Evolutionary conservation across 805 yeast species (phyloP), one percentile per base, ranked within the genome.

Genomic region (Yamadazyma olivae): DNA sequence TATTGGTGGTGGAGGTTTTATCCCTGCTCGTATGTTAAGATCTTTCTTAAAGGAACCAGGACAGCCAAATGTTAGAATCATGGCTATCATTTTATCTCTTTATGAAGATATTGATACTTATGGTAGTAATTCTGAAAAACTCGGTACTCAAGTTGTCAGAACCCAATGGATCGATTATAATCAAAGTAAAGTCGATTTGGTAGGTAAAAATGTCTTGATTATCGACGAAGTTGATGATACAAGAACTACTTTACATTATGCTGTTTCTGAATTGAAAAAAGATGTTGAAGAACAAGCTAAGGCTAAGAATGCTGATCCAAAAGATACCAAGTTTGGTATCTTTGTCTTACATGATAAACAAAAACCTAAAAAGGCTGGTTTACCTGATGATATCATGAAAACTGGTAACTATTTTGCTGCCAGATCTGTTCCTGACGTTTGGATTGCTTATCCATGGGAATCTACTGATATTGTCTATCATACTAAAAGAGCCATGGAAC

Each of bases 1-100:
- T 49, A 88, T 91, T 53, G 99, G 95, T 54, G 96, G 96, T 51
- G 96, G 99, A 57, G 99, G 98, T 2, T 87, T 91, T 61, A 93
- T 91, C 40, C 99, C 98, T 18, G 97, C 99, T 6, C 79, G 99
- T 60, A 93, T 93, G 64, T 74, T 91, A 58, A 79, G 99, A 61
- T 81, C 98, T 2, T 93, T 91, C 63, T 70, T 91, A 49, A 91
- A 90, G 62, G 84, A 82, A 48, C 86, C 84, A 20, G 95, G 95
- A 41, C 70, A 81, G 41, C 91, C 95, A 50, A 91, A 90, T 52
- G 82, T 89, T 42, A 82, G 95, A 53, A 88, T 91, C 54, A 91
- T 90, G 79, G 97, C 99, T 32, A 87, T 91, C 49, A 95, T 93
- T 22, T 72, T 91, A 48, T 88, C 97, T 1, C 71, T 91, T 37